A percentile compares a stretch with the other conserved stretches of the same genome.
Conservation (phyloP, 345 rosid species). For the Aurinia saxatilis region DNA sequence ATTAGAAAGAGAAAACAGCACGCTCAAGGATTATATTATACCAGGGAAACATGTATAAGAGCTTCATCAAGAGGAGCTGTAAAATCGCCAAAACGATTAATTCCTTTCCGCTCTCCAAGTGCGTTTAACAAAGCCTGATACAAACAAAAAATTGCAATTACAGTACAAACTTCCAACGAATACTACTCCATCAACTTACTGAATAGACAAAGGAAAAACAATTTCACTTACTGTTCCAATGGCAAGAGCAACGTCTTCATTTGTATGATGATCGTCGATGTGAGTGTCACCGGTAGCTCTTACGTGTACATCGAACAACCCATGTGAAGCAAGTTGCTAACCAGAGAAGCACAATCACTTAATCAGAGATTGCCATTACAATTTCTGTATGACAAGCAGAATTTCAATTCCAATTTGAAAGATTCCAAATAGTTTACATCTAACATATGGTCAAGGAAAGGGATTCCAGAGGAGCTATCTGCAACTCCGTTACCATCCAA, state of each 20-base stretch:
- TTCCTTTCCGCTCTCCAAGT: conserved; percentile 89
- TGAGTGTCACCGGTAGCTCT: conserved; percentile 86
- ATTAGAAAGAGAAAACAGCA: not conserved
- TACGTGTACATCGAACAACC: conserved; percentile 79
- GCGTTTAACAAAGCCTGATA: conserved; percentile 71
- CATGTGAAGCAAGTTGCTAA: conserved; percentile 97
- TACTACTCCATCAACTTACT: not conserved
- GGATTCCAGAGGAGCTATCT: conserved; percentile 69
- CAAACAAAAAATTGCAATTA: not conserved
- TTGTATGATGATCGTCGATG: conserved; percentile 91
- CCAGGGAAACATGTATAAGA: conserved; percentile 75
- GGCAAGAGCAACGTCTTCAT: conserved; percentile 92
- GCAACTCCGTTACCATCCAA: conserved; percentile 82
- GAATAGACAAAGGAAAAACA: not conserved
- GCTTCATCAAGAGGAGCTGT: conserved; percentile 97
- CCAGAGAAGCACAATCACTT: not conserved
- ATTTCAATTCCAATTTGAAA: too few relatives aligned
- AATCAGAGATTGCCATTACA: not conserved
- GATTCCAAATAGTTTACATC: too few relatives aligned
- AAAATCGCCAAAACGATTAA: conserved; percentile 85
- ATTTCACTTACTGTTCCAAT: conserved; percentile 57
- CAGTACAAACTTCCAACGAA: not conserved
- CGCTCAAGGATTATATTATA: conserved; percentile 10
- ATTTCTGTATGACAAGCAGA: too few relatives aligned
- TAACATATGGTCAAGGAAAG: conserved; percentile 90